phyloP scores from a whole-genome alignment of 805 yeast genomes.

The Yarrowia keelungensis region DNA sequence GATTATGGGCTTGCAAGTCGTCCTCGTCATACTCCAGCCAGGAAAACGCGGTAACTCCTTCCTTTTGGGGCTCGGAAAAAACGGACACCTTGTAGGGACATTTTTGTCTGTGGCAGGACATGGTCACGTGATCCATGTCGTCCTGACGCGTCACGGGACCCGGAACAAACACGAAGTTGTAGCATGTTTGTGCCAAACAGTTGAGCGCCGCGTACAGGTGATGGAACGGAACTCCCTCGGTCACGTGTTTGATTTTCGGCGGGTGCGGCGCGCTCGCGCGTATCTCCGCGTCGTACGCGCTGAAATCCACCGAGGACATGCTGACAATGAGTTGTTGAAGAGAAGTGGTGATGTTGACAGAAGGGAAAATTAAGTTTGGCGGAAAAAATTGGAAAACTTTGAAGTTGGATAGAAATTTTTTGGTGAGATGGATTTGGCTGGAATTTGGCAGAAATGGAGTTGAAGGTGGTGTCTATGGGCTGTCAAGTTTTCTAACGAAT shows the following conservation, averaged over 20 bases:
- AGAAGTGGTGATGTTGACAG: background rate
- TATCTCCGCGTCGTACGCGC: slow-evolving; percentile 9
- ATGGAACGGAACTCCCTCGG: background rate
- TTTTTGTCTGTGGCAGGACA: background rate
- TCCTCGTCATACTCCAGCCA: slow-evolving; percentile 18
- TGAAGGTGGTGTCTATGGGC: too few species aligned
- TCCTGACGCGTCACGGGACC: background rate
- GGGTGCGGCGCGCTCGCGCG: slow-evolving; percentile 14
- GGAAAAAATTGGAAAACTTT: background rate
- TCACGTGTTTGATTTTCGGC: slow-evolving; percentile 4
- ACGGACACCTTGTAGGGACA: background rate
- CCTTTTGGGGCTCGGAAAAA: background rate
- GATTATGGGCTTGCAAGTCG: background rate
- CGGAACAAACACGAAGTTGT: background rate
- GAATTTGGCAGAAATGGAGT: too few species aligned
- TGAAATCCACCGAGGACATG: slow-evolving; percentile 27
- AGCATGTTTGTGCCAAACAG: background rate
- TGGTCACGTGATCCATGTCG: slow-evolving; percentile 1
- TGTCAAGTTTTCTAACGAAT: too few species aligned
- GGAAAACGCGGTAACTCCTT: background rate
- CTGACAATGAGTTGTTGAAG: background rate
- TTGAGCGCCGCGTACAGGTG: slow-evolving; percentile 1
- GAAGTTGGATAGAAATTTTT: too few species aligned
- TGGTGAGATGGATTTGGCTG: too few species aligned
- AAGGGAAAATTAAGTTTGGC: background rate